Conservation (phyloP, 1,284 basidiomycete genomes). For the Singerocomus inundabilis region DNA sequence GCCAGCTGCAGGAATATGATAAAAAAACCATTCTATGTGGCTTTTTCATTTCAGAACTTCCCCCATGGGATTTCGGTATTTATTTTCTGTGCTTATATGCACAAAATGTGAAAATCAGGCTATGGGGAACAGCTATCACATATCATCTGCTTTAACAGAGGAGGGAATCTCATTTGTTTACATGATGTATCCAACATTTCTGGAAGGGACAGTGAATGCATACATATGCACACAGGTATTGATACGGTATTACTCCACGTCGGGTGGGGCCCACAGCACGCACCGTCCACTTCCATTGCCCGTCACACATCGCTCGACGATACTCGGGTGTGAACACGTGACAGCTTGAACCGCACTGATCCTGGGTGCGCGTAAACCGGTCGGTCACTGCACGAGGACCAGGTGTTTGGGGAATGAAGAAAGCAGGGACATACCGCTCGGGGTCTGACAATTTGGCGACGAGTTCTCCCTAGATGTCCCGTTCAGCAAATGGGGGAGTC, state of each 20-base stretch:
- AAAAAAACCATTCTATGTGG: too few relatives aligned
- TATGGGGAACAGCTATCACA: too few relatives aligned
- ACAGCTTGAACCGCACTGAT: constrained; percentile 80
- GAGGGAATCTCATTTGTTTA: too few relatives aligned
- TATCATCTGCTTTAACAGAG: too few relatives aligned
- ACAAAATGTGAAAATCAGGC: too few relatives aligned
- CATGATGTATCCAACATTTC: too few relatives aligned
- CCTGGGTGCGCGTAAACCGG: constrained; percentile 42
- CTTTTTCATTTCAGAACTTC: too few relatives aligned
- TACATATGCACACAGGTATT: too few relatives aligned
- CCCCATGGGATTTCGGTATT: too few relatives aligned
- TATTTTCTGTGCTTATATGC: too few relatives aligned
- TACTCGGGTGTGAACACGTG: constrained; percentile 77
- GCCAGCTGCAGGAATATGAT: too few relatives aligned
- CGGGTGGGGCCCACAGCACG: constrained; percentile 68
- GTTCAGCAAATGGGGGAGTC: background rate
- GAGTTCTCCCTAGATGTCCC: constrained; percentile 55
- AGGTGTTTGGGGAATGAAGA: background rate
- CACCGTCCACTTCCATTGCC: constrained; percentile 77
- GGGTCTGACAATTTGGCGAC: constrained; percentile 60
- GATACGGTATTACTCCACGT: constrained; percentile 12
- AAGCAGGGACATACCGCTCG: constrained; percentile 43
- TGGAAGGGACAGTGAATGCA: too few relatives aligned
- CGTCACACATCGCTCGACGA: constrained; percentile 68
- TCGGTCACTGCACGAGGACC: background rate